Conservation (phyloP, 257 asterid genomes). For the Penstemon eatonii region DNA sequence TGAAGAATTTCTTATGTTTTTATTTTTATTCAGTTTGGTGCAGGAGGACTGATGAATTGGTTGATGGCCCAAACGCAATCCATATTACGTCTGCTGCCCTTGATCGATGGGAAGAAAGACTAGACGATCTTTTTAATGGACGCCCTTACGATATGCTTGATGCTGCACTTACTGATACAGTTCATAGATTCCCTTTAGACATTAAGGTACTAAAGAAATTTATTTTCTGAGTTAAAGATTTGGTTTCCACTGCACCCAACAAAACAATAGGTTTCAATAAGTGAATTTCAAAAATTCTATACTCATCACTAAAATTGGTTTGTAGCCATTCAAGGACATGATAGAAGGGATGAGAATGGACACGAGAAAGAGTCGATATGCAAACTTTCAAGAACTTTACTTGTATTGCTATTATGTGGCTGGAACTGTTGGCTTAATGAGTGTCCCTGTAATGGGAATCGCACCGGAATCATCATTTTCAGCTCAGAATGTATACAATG, state of each 20-base stretch:
- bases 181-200: conserved; percentile 65
- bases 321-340: conserved; percentile 84
- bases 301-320: neutral
- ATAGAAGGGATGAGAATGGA: conserved; percentile 94
- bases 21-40: conserved; percentile 62
- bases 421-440: conserved; percentile 84
- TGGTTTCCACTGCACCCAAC: no score
- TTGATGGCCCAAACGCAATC: conserved; percentile 75
- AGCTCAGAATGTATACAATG: conserved; percentile 51
- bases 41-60: conserved; percentile 83
- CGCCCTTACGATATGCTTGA: conserved; percentile 78
- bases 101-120: conserved; percentile 80
- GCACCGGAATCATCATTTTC: conserved; percentile 65
- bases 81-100: conserved; percentile 53
- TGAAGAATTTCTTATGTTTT: neutral
- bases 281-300: no score
- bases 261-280: no score
- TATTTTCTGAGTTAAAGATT: neutral
- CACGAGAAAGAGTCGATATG: conserved; percentile 55
- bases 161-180: conserved; percentile 76
- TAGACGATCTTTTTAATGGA: conserved; percentile 62
- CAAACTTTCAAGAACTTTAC: conserved; percentile 63
- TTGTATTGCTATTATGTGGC: conserved; percentile 79
- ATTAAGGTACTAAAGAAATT: conserved; percentile 48
- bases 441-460: conserved; percentile 86